Conservation (phyloP, 495 filamentous ascomycete species). For the Tuber borchii region DNA sequence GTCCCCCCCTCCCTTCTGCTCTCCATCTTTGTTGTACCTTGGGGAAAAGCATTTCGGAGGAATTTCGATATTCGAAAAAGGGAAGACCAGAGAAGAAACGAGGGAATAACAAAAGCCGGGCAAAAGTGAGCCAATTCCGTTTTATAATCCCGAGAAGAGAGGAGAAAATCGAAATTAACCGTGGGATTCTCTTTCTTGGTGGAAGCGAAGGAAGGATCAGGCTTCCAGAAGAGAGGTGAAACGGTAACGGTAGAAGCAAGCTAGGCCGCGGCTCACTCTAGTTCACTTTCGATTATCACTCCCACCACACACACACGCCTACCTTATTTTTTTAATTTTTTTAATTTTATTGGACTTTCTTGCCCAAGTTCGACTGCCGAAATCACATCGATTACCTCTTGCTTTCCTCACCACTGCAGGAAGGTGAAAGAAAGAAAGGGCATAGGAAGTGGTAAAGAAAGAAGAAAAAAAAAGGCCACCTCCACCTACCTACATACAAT, state of each 20-base stretch:
- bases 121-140: background rate
- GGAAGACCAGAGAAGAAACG: background rate
- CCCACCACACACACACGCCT: background rate
- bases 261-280: background rate
- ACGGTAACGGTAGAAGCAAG: conserved; percentile 1
- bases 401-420: conserved; percentile 5
- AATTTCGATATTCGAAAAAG: background rate
- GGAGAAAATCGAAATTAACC: background rate
- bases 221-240: conserved; percentile 5
- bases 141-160: conserved; percentile 4
- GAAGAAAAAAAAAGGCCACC: conserved; percentile 1
- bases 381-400: conserved; percentile 14
- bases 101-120: background rate
- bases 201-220: conserved; percentile 4
- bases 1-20: background rate
- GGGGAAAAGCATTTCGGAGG: background rate
- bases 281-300: background rate
- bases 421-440: background rate
- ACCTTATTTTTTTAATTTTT: background rate
- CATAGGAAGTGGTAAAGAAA: background rate
- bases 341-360: background rate
- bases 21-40: background rate
- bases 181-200: background rate
- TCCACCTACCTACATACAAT: background rate
- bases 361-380: conserved; percentile 29